Base-by-base conservation (phyloP, 202 grass and related monocot genomes). In the Schoenoplectus triqueter region DNA sequence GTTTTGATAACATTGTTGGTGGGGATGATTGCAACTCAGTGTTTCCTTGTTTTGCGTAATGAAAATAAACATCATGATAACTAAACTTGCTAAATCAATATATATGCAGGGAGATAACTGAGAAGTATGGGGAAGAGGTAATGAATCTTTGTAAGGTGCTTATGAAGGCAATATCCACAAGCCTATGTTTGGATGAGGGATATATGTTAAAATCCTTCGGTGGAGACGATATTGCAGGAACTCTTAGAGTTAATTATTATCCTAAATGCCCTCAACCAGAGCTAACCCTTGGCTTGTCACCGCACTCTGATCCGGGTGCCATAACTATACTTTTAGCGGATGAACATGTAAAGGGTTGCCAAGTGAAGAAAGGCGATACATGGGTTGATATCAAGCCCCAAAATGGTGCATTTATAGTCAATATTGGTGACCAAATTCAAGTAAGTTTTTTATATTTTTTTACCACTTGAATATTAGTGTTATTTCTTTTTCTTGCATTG, bases 261-360 rank as follows among this genome's bases (percentile, higher is more conserved):
- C 91, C 93, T 3, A 96, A 81, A 68, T 96, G 93, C 86, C 91
- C 93, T 73, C 86, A 90, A 86, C 91, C 93, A 5, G 93, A 93
- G 7, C 86, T 96, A 55, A 91, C 89, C 7, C 87, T 96, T 20
- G 93, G 93, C 15, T 76, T 93, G 66, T 92, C 91, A 6, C 17
- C 91, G 13, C 93, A 96, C 87, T 93, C 93, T 10, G 93, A 95
- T 63, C 91, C 91, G 0, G 93, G 93, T 11, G 77, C 86, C 15
- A 82, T 95, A 19, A 95, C 93, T 73, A 39, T 95, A 81, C 93
- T 96, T 76, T 76, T 90, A 2, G 67, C 84, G 0, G 91, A 96
- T 67, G 93, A 96, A 19, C 69, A 75, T 41, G 87, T 95, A 10
- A 68, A 80, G 44, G 93, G 89, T 11, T 88, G 87, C 7, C 93